Percentiles rank a stretch among this genome's conserved stretches.
Conservation (phyloP, 2,329 filamentous ascomycete species). For the Plectosphaerella sp. region DNA sequence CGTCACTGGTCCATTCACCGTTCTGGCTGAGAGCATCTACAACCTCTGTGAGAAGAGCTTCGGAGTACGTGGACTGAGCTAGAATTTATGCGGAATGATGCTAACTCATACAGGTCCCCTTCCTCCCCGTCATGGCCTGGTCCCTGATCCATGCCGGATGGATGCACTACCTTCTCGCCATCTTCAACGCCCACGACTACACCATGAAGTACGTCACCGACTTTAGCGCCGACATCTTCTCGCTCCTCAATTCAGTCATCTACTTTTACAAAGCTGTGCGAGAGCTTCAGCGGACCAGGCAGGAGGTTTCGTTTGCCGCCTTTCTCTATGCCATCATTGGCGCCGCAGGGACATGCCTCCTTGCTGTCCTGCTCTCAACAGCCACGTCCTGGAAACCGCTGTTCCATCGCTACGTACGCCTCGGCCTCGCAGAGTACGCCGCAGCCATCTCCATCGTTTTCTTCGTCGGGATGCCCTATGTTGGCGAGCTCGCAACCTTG, state of each 20-base stretch:
- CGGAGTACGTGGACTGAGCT: constrained; percentile 30
- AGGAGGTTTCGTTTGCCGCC: constrained; percentile 51
- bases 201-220: constrained; percentile 67
- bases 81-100: not conserved
- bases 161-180: constrained; percentile 60
- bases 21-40: constrained; percentile 63
- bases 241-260: constrained; percentile 61
- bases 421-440: constrained; percentile 59
- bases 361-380: constrained; percentile 57
- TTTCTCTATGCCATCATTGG: constrained; percentile 64
- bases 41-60: constrained; percentile 51
- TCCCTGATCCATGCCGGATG: constrained; percentile 60
- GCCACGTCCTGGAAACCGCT: constrained; percentile 58
- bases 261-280: constrained; percentile 66
- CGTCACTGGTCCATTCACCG: constrained; percentile 64
- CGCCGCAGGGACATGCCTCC: constrained; percentile 56
- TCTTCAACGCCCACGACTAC: constrained; percentile 66
- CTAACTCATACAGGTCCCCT: constrained; percentile 40
- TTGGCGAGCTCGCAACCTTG: constrained; percentile 52
- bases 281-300: constrained; percentile 56
- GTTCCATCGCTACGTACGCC: constrained; percentile 57
- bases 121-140: constrained; percentile 66
- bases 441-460: constrained; percentile 63
- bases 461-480: constrained; percentile 59
- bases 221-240: constrained; percentile 64